phyloP scores from a whole-genome alignment of 768 basidiomycete genomes.

The Mycena alexandri region DNA sequence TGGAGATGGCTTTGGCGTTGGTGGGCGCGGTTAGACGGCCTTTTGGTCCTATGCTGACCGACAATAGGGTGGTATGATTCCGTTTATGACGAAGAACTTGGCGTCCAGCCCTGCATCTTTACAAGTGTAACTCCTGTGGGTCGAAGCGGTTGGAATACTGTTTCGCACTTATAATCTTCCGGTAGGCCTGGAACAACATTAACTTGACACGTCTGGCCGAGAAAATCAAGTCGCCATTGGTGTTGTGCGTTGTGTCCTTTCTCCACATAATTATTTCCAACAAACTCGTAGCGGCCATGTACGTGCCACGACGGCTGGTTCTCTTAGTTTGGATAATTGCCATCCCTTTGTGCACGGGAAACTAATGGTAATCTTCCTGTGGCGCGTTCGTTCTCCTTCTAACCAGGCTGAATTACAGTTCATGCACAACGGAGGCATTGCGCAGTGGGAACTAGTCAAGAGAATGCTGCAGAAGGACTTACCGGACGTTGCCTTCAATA shows the following conservation, averaged over 20 bases:
- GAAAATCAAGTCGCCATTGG: constrained; percentile 95
- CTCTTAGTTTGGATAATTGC: constrained; percentile 92
- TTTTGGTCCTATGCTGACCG: neutral
- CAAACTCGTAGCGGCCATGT: constrained; percentile 76
- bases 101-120: constrained; percentile 93
- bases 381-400: neutral
- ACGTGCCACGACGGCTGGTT: constrained; percentile 92
- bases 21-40: constrained; percentile 54
- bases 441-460: constrained; percentile 86
- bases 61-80: constrained; percentile 93
- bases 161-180: neutral
- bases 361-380: constrained; percentile 75
- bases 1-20: constrained; percentile 96
- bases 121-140: constrained; percentile 93
- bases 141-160: constrained; percentile 8
- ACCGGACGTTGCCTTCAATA: constrained; percentile 86
- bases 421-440: constrained; percentile 98
- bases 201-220: constrained; percentile 95
- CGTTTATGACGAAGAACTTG: constrained; percentile 84
- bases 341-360: constrained; percentile 95
- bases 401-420: constrained; percentile 63
- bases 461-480: constrained; percentile 81
- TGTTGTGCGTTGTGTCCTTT: constrained; percentile 72
- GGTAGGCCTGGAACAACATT: constrained; percentile 95
- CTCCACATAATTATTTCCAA: constrained; percentile 40